phyloP scores from a whole-genome alignment of 208 protist species.

The Trypanosomatidae sp. region DNA sequence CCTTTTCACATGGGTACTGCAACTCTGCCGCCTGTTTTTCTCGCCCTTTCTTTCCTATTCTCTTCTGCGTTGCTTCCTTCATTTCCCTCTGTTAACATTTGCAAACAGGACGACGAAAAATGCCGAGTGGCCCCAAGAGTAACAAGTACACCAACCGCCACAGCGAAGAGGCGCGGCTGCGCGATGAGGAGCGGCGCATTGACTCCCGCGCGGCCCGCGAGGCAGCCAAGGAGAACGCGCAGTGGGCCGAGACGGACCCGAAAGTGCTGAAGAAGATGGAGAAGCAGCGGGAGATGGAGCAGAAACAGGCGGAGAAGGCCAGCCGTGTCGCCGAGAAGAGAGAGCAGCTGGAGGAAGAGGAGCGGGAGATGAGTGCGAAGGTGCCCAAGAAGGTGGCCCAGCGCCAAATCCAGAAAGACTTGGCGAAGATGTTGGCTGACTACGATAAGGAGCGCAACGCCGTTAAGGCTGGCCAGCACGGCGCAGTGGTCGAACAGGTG shows the following conservation, averaged over 20 bases:
- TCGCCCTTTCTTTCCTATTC: background rate
- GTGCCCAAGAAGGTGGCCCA: constrained; percentile 72
- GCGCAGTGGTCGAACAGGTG: constrained; percentile 22
- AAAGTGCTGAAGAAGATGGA: constrained; percentile 58
- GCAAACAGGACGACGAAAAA: constrained; percentile 16
- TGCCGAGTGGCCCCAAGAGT: constrained; percentile 86
- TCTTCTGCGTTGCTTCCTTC: background rate
- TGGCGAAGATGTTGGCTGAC: constrained; percentile 81
- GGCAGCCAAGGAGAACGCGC: constrained; percentile 64
- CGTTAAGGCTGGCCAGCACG: constrained; percentile 32
- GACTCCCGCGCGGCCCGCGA: constrained; percentile 31
- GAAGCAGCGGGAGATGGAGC: constrained; percentile 66
- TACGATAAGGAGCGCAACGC: constrained; percentile 74
- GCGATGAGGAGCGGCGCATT: constrained; percentile 55
- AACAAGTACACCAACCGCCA: constrained; percentile 90
- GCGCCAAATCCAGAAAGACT: constrained; percentile 82
- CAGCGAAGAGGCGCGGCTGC: constrained; percentile 73
- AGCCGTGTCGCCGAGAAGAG: constrained; percentile 63
- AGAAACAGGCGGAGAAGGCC: constrained; percentile 52
- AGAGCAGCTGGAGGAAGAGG: constrained; percentile 72
- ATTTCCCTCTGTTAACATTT: background rate
- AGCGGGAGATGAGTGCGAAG: constrained; percentile 57
- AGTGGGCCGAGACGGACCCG: constrained; percentile 66
- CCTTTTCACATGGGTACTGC: background rate
- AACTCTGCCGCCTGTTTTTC: background rate